These are phyloP conservation scores for Melastoma candidum DNA, from an alignment of 441 rosid species.

Conservation along the genomic window DNA sequence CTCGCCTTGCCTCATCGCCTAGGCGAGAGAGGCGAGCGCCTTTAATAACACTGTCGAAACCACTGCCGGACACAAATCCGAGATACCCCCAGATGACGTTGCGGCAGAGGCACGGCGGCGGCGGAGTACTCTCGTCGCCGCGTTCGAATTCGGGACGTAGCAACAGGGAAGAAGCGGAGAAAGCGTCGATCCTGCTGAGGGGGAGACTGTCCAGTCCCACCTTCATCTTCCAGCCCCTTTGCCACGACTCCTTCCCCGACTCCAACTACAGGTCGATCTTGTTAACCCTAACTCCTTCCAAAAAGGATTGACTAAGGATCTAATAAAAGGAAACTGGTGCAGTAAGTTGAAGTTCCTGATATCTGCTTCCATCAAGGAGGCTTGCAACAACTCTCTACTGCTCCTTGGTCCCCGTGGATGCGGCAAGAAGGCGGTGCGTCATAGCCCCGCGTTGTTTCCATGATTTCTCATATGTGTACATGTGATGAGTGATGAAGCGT, in stretches of 20 bases:
- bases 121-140: too few relatives aligned
- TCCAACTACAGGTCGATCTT: conserved; percentile 56
- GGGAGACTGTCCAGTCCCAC: conserved; percentile 58
- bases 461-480: neutral
- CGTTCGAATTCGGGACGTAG: too few relatives aligned
- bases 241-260: conserved; percentile 43
- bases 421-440: conserved; percentile 73
- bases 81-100: too few relatives aligned
- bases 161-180: conserved; percentile 20
- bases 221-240: conserved; percentile 50
- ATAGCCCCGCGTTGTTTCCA: neutral
- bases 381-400: conserved; percentile 83
- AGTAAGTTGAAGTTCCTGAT: conserved; percentile 74
- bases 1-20: too few relatives aligned
- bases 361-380: conserved; percentile 68
- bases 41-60: too few relatives aligned
- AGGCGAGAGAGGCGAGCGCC: too few relatives aligned
- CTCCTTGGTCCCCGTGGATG: conserved; percentile 96
- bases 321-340: conserved; percentile 1
- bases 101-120: too few relatives aligned
- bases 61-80: too few relatives aligned
- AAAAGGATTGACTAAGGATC: neutral
- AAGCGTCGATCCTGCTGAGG: conserved; percentile 50
- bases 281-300: neutral
- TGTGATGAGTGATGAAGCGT: neutral